These are phyloP conservation scores for Shiraia sp. DNA, from an alignment of 2,329 filamentous ascomycete genomes.

Conservation along the genomic window DNA sequence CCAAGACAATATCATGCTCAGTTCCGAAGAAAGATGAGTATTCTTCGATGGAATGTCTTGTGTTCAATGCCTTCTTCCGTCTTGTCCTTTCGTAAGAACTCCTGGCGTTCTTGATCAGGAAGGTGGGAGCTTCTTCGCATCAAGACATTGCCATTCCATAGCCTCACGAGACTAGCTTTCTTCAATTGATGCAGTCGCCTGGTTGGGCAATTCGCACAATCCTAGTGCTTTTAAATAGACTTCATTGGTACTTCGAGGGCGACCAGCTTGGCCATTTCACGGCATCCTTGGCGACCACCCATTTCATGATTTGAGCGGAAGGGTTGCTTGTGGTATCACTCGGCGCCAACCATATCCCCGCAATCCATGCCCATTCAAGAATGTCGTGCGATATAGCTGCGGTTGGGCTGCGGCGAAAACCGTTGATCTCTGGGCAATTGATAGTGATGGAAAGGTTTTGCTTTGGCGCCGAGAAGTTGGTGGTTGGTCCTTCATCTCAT, in stretches of 20 bases:
- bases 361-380: constrained; percentile 2
- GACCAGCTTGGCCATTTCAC: constrained; percentile 10
- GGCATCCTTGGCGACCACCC: constrained; percentile 4
- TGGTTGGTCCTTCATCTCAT: constrained; percentile 1
- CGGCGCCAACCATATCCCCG: constrained; percentile 18
- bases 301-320: constrained; percentile 1
- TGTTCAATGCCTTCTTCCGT: not conserved
- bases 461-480: constrained; percentile 14
- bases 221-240: not conserved
- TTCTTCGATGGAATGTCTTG: not conserved
- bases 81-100: not conserved
- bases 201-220: not conserved
- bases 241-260: not conserved
- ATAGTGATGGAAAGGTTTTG: not conserved
- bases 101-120: not conserved
- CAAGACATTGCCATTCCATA: not conserved
- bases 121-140: not conserved
- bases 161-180: not conserved
- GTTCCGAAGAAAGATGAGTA: not conserved
- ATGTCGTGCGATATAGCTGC: constrained; percentile 1
- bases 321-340: constrained; percentile 11
- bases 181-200: too few relatives aligned
- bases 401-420: not conserved
- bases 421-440: constrained; percentile 13
- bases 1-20: not conserved